Evolutionary conservation across 331 rosid genomes (phyloP).

Genomic region (Malus hybrid): DNA sequence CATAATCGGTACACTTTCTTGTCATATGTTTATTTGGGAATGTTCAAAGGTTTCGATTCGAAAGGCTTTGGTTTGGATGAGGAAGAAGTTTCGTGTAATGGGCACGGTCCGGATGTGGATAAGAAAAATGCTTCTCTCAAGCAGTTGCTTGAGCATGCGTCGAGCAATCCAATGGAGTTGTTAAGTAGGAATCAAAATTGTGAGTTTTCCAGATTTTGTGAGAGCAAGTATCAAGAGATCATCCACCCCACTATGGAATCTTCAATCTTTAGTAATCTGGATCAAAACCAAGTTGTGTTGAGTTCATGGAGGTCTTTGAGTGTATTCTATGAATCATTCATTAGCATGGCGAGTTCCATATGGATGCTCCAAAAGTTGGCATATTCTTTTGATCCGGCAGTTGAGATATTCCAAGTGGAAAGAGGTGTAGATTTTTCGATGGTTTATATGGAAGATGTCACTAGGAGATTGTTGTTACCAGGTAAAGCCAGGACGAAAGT

Average conservation of each 20-base stretch:
- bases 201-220: slow-evolving; percentile 70
- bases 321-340: slow-evolving; percentile 77
- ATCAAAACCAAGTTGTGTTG: slow-evolving; percentile 53
- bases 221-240: slow-evolving; percentile 71
- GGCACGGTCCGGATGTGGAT: slow-evolving; percentile 28
- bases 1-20: slow-evolving; percentile 70
- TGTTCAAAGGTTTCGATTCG: slow-evolving; percentile 66
- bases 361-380: slow-evolving; percentile 89
- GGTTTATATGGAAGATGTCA: slow-evolving; percentile 87
- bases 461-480: slow-evolving; percentile 46
- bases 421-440: slow-evolving; percentile 71
- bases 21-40: slow-evolving; percentile 79
- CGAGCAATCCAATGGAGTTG: slow-evolving; percentile 83
- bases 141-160: slow-evolving; percentile 84
- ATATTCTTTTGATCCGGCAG: slow-evolving; percentile 56
- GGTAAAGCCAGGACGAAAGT: slow-evolving; percentile 61
- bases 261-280: slow-evolving; percentile 65
- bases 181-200: slow-evolving; percentile 48
- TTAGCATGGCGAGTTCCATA: slow-evolving; percentile 82
- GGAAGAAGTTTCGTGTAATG: slow-evolving; percentile 22
- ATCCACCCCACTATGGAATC: slow-evolving; percentile 85
- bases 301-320: slow-evolving; percentile 83
- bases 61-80: slow-evolving; percentile 35
- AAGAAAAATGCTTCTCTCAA: slow-evolving; percentile 30
- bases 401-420: slow-evolving; percentile 82